Evolutionary conservation across 2,329 filamentous ascomycete genomes (phyloP), one percentile per base, ranked within the genome.

Genomic region (Hymenoscyphus fraxineus): DNA sequence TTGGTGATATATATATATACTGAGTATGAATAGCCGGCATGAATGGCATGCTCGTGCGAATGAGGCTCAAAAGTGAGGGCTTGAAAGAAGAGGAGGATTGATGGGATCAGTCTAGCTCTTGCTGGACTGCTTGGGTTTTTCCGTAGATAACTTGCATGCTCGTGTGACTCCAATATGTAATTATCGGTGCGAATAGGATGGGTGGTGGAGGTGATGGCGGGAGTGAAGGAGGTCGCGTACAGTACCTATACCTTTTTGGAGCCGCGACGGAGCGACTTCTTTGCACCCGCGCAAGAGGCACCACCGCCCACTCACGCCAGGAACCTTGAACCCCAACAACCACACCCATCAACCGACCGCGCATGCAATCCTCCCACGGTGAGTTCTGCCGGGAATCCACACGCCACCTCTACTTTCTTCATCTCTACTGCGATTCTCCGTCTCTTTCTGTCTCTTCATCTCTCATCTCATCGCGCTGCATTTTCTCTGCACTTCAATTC

Each of bases 111-210:
- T 22, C 19, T 38, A n/a, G 59, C 41, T 61, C 6, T 66, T 65
- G 68, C 55, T 57, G 31, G 15, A 57, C 16, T 31, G 32, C 9
- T 31, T 57, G 55, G 9, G 55, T 27, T 38, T 27, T 57, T 57
- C 59, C 70, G 70, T 71, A 71, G 70, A 72, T 72, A 72, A 69
- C 60, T 64, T 71, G 66, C 65, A 68, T 69, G 59, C 65, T 69
- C 61, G 66, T 69, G 70, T 70, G 69, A 72, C 70, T 69, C 62
- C 62, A 67, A 67, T 65, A 51, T 67, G 67, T 69, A 68, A 69
- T 66, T 44, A 55, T 51, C 63, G 15, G 63, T 62, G 47, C 19
- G 47, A 54, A 27, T 27, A 27, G 27, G 27, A 27, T 27, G 5
- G 35, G 35, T 35, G 47, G 9, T 22, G n/a, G 19, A 47, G 12